phyloP scores from a whole-genome alignment of 1,284 basidiomycete species.

The Mycena sp. region DNA sequence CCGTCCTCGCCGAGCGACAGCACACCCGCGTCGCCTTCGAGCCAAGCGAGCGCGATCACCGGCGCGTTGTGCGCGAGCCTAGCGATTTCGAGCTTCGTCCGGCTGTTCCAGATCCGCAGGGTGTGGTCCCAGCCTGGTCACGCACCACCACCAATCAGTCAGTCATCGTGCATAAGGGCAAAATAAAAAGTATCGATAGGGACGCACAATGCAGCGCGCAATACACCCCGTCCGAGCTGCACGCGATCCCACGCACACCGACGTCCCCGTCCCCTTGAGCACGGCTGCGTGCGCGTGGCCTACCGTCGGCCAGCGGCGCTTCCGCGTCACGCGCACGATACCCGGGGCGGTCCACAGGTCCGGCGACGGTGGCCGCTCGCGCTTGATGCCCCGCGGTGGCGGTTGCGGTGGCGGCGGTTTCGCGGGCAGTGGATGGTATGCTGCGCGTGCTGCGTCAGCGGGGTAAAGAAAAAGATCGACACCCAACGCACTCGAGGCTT shows the following conservation, averaged over 20 bases:
- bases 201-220: slow-evolving; percentile 61
- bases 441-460: not conserved
- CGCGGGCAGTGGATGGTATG: slow-evolving; percentile 11
- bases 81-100: slow-evolving; percentile 52
- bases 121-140: slow-evolving; percentile 59
- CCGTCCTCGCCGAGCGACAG: slow-evolving; percentile 66
- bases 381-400: slow-evolving; percentile 44
- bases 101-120: slow-evolving; percentile 64
- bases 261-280: slow-evolving; percentile 55
- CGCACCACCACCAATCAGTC: not conserved
- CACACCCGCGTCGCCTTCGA: slow-evolving; percentile 57
- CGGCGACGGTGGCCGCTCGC: slow-evolving; percentile 24
- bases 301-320: slow-evolving; percentile 39
- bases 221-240: slow-evolving; percentile 56
- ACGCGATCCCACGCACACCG: slow-evolving; percentile 52
- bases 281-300: slow-evolving; percentile 41
- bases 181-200: not conserved
- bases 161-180: not conserved
- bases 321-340: slow-evolving; percentile 7
- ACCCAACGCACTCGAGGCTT: not conserved
- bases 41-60: slow-evolving; percentile 62
- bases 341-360: slow-evolving; percentile 14
- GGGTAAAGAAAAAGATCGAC: not conserved
- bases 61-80: slow-evolving; percentile 48
- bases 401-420: slow-evolving; percentile 5